Conservation (phyloP, 2,329 filamentous ascomycete species). For the Aspergillus sp. region DNA sequence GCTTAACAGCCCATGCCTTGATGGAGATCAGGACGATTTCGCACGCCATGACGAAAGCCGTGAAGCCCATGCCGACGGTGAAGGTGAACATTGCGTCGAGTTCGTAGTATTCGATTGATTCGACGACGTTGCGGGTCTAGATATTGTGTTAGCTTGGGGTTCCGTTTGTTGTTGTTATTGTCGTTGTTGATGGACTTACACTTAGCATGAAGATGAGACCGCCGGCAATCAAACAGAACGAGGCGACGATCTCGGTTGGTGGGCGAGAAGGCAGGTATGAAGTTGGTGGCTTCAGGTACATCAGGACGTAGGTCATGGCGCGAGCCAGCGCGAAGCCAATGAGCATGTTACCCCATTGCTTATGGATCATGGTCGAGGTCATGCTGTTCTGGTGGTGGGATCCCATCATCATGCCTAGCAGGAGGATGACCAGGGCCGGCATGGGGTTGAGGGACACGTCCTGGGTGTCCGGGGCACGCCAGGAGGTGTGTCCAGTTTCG, state of each 20-base stretch:
- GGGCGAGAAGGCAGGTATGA: constrained; percentile 80
- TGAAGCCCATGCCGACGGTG: constrained; percentile 81
- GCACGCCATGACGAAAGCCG: constrained; percentile 83
- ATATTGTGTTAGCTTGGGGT: constrained; percentile 16
- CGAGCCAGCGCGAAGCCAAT: constrained; percentile 78
- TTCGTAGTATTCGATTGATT: constrained; percentile 71
- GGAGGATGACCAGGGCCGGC: constrained; percentile 79
- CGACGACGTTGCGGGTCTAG: constrained; percentile 72
- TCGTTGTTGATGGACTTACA: constrained; percentile 51
- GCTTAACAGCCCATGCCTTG: constrained; percentile 77
- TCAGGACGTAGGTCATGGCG: constrained; percentile 72
- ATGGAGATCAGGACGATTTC: constrained; percentile 73
- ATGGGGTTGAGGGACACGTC: constrained; percentile 81
- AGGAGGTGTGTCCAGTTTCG: constrained; percentile 47
- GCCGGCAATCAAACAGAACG: constrained; percentile 84
- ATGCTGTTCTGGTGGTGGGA: constrained; percentile 82
- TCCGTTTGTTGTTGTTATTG: not conserved
- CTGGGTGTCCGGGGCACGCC: constrained; percentile 66
- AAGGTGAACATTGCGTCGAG: constrained; percentile 93
- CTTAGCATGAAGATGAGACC: constrained; percentile 92
- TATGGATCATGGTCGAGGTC: constrained; percentile 88
- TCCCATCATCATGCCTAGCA: constrained; percentile 93
- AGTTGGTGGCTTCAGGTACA: constrained; percentile 77
- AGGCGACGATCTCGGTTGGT: constrained; percentile 81
- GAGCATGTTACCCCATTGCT: constrained; percentile 87